Evolutionary conservation across 2,329 filamentous ascomycete species (phyloP).

Genomic region (Penicillium sp.): DNA sequence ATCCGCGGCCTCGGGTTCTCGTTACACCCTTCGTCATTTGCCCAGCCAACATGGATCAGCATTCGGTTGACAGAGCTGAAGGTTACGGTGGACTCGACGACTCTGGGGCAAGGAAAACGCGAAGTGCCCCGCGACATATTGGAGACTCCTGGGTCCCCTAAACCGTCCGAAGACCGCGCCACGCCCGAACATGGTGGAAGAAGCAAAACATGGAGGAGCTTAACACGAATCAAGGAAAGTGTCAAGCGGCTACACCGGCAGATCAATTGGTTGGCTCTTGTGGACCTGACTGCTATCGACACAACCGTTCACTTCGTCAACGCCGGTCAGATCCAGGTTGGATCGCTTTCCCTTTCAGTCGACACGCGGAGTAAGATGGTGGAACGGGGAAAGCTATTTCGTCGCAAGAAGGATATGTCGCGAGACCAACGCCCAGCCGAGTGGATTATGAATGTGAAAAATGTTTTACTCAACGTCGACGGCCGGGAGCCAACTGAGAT

Average conservation of each 20-base stretch:
- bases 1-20: conserved; percentile 84
- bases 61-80: conserved; percentile 81
- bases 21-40: conserved; percentile 90
- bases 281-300: conserved; percentile 82
- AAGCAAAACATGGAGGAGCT: conserved; percentile 74
- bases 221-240: conserved; percentile 76
- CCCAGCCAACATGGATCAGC: conserved; percentile 94
- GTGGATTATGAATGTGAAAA: conserved; percentile 85
- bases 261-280: conserved; percentile 82
- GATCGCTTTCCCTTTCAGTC: conserved; percentile 78
- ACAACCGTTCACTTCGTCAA: conserved; percentile 73
- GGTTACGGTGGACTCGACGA: conserved; percentile 74
- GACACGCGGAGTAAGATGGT: conserved; percentile 91
- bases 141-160: conserved; percentile 22
- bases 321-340: conserved; percentile 80
- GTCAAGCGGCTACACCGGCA: conserved; percentile 83
- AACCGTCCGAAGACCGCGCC: conserved; percentile 23
- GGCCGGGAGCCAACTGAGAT: conserved; percentile 82
- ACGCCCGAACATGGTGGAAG: conserved; percentile 35
- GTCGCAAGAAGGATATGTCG: conserved; percentile 66
- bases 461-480: conserved; percentile 82
- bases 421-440: conserved; percentile 74
- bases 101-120: conserved; percentile 45
- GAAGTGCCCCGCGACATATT: conserved; percentile 18
- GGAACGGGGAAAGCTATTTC: conserved; percentile 83